A percentile compares a stretch with the other conserved stretches of the same genome.
Conservation (phyloP, 2,329 filamentous ascomycete species). For the Corniculantispora saksenae region DNA sequence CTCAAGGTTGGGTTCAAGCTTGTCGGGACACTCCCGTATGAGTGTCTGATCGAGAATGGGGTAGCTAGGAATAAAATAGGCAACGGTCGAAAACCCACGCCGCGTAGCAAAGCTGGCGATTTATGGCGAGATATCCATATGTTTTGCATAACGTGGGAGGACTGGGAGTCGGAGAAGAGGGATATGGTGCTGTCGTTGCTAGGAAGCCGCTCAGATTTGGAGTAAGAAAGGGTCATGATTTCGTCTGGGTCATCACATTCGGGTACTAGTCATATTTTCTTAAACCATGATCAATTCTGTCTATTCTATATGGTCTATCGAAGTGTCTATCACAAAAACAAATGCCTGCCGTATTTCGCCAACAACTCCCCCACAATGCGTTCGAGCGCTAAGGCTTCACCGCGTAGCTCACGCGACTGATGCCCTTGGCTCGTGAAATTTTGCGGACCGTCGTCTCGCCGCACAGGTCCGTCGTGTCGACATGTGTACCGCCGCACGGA, state of each 20-base stretch:
- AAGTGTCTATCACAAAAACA: background rate
- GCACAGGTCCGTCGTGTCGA: constrained; percentile 58
- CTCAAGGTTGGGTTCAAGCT: background rate
- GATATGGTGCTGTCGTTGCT: background rate
- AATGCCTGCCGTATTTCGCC: background rate
- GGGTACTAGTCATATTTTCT: background rate
- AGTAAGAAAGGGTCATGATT: background rate
- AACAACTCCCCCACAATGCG: background rate
- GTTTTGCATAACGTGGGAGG: constrained; percentile 11
- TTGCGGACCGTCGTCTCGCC: constrained; percentile 66
- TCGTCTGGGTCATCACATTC: background rate
- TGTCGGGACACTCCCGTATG: background rate
- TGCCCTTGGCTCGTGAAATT: constrained; percentile 65
- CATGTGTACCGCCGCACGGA: constrained; percentile 76
- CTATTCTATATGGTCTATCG: background rate
- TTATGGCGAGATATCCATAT: constrained; percentile 9
- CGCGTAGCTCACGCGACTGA: constrained; percentile 57
- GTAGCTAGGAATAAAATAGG: background rate
- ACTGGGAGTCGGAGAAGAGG: constrained; percentile 4
- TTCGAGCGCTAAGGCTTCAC: constrained; percentile 1
- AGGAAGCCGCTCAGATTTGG: background rate
- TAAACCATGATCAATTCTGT: background rate
- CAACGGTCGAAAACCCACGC: background rate
- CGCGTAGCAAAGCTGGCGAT: background rate
- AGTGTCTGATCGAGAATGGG: background rate